Conservation (phyloP, 495 filamentous ascomycete species). For the Penicillium taxi region DNA sequence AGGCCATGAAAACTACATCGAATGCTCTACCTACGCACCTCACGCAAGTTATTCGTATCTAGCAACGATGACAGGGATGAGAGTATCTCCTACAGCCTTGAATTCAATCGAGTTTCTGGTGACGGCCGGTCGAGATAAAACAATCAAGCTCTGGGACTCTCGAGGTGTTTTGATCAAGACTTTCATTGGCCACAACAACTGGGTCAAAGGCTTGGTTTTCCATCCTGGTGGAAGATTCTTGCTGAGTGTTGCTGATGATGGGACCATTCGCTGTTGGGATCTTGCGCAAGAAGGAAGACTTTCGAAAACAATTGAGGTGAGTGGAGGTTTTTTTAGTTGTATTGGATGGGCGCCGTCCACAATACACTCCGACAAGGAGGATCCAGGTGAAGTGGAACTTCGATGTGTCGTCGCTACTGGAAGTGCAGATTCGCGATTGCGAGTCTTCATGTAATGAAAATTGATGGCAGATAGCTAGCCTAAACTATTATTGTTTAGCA, state of each 20-base stretch:
- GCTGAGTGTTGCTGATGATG: slow-evolving; percentile 74
- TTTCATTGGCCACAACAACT: slow-evolving; percentile 87
- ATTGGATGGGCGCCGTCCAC: slow-evolving; percentile 1
- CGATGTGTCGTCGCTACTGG: slow-evolving; percentile 5
- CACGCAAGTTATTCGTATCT: slow-evolving; percentile 64
- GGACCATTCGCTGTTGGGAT: slow-evolving; percentile 83
- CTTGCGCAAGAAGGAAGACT: neutral
- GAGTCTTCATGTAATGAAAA: slow-evolving; percentile 2
- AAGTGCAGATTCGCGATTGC: neutral
- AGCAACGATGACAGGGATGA: slow-evolving; percentile 57
- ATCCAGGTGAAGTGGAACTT: neutral
- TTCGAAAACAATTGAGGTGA: neutral
- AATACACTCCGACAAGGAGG: neutral
- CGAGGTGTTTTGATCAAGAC: slow-evolving; percentile 78
- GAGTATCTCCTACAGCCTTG: slow-evolving; percentile 60
- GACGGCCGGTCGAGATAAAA: slow-evolving; percentile 83
- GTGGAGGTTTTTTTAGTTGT: slow-evolving; percentile 1
- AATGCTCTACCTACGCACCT: slow-evolving; percentile 84
- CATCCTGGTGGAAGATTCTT: slow-evolving; percentile 91
- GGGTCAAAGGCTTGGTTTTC: slow-evolving; percentile 78
- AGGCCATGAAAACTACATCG: slow-evolving; percentile 78
- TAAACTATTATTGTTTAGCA: no score
- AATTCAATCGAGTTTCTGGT: slow-evolving; percentile 79
- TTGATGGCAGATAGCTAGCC: no score
- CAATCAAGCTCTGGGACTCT: slow-evolving; percentile 78